Base-by-base conservation (phyloP, 2,329 filamentous ascomycete genomes). In the Periconia sp. region DNA sequence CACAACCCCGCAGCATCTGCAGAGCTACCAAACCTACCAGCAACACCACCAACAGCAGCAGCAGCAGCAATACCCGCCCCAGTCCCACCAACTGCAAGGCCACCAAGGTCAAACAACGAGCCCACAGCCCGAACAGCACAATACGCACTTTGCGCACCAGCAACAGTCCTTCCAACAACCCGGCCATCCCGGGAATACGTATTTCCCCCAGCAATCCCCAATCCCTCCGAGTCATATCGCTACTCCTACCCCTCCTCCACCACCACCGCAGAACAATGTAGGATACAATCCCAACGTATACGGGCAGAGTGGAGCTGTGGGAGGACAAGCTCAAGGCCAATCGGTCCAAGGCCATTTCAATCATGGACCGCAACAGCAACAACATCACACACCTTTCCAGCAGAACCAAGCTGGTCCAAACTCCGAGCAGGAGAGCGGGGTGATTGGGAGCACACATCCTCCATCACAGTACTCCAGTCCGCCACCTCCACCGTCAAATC, bases 1-100 rank as follows among this genome's bases (percentile, higher is more conserved):
- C 18, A 51, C 53, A 1, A 63, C 67, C 3, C 65, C 68, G 6
- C 66, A 67, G 48, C 63, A 71, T 54, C 47, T 67, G 7, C 62
- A 69, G 44, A 70, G 58, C 54, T 70, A 70, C 44, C 63, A 66
- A 20, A 69, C 61, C 49, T 72, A 71, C 30, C 70, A 72, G 50
- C 52, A 65, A 20, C 64, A 70, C 27, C 52, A 66, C 2, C 67
- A 71, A 31, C 60, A 64, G 41, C 46, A 44, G 9, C 61, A 61
- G 20, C 20, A 37, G 6, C 67, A 62, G 41, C 19, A 37, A 14
- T 61, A 62, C 8, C 62, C 64, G 40, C 54, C 56, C 3, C 63
- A 64, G 43, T 45, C 50, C 20, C 54, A 60, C 13, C 53, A 57
- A 33, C 49, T 55, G 45, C 62, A 53, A 17, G 57, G 55, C 17